These are phyloP conservation scores for Rhizoctonia solani DNA, from an alignment of 1,284 basidiomycete species.

Conservation along the genomic window DNA sequence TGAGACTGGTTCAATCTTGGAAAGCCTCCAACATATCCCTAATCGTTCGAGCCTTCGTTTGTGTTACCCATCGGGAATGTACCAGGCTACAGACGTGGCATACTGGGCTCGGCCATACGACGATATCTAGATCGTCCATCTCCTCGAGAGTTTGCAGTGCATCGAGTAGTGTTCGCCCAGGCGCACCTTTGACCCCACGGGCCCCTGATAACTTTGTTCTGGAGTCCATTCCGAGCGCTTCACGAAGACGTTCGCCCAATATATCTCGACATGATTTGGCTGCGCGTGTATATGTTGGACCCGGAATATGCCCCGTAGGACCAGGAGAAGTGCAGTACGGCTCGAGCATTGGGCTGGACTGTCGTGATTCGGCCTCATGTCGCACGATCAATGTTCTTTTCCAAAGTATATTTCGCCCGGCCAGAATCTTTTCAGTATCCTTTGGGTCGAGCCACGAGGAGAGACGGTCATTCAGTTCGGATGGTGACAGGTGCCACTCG, in stretches of 20 bases:
- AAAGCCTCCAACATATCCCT: conserved; percentile 19
- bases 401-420: conserved; percentile 16
- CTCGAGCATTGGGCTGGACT: conserved; percentile 7
- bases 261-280: conserved; percentile 24
- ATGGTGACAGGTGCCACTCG: neutral
- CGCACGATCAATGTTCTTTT: conserved; percentile 11
- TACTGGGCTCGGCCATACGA: conserved; percentile 17
- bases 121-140: conserved; percentile 21
- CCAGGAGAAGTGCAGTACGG: conserved; percentile 12
- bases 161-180: neutral
- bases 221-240: neutral
- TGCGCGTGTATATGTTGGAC: neutral
- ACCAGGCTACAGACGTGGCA: conserved; percentile 17
- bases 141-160: conserved; percentile 13
- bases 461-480: neutral
- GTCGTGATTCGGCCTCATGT: neutral
- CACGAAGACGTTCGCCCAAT: neutral
- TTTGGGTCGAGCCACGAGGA: neutral
- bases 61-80: conserved; percentile 13
- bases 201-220: neutral
- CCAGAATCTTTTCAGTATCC: neutral
- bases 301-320: conserved; percentile 1
- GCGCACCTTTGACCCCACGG: neutral
- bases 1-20: neutral
- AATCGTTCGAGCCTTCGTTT: conserved; percentile 8